Evolutionary conservation across 1,139 yeast genomes (phyloP).

Genomic region (Candida sojae): DNA sequence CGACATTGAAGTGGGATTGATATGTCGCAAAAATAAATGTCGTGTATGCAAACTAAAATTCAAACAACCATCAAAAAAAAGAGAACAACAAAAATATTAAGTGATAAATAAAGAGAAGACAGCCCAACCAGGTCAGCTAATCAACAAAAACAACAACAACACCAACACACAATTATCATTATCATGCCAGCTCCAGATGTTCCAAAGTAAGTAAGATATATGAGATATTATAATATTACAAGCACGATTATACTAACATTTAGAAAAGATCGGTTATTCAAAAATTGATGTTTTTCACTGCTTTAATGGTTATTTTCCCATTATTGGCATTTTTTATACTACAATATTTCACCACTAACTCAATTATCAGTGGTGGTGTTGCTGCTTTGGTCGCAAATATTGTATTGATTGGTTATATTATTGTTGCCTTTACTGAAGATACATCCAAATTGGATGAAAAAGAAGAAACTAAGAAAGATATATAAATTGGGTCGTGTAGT

Average conservation of each 20-base stretch:
- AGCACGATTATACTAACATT: conserved; percentile 16
- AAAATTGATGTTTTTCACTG: conserved; percentile 84
- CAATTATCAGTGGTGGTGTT: conserved; percentile 81
- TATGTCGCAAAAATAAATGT: too few relatives aligned
- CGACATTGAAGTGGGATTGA: too few relatives aligned
- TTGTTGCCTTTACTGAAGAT: conserved; percentile 86
- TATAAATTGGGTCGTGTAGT: conserved; percentile 7
- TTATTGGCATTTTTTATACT: conserved; percentile 67
- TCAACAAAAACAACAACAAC: neutral
- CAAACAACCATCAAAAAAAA: neutral
- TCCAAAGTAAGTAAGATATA: conserved; percentile 52
- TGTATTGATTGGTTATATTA: conserved; percentile 81
- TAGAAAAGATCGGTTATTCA: conserved; percentile 54
- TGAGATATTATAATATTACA: too few relatives aligned
- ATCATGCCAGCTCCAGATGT: conserved; percentile 48
- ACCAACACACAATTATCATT: too few relatives aligned
- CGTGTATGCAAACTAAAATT: too few relatives aligned
- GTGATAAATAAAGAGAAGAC: neutral
- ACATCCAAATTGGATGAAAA: conserved; percentile 37
- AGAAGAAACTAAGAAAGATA: conserved; percentile 13
- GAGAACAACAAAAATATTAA: neutral
- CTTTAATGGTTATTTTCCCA: conserved; percentile 84
- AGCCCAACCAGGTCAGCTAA: neutral
- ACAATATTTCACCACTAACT: conserved; percentile 57
- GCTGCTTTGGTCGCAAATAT: conserved; percentile 89